These are phyloP conservation scores for Phalaenopsis hybrid DNA, from an alignment of 116 monocot genomes.

Conservation along the genomic window DNA sequence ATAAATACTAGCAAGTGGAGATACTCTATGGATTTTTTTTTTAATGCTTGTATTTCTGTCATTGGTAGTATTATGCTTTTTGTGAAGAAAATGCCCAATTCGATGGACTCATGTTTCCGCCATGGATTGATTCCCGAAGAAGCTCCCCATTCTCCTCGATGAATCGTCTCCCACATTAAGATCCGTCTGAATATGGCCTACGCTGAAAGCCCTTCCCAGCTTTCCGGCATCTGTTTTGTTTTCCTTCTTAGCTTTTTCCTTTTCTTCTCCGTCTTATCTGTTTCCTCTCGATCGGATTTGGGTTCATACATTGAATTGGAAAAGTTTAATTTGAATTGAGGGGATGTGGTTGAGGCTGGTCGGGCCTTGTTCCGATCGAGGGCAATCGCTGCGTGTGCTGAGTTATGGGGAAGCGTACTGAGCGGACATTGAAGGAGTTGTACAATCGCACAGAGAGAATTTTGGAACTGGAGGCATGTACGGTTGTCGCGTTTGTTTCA, in stretches of 20 bases:
- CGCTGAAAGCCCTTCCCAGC: background rate
- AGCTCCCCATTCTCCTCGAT: background rate
- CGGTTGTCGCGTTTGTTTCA: conserved; percentile 14
- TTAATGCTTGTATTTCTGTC: background rate
- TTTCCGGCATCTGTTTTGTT: background rate
- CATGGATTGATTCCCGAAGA: conserved; percentile 13
- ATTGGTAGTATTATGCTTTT: background rate
- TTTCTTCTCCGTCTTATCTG: background rate
- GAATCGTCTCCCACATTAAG: background rate
- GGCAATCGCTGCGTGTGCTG: background rate
- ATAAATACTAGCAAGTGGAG: background rate
- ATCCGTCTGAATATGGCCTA: conserved; percentile 13
- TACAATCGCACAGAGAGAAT: conserved; percentile 22
- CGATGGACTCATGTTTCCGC: background rate
- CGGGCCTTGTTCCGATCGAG: conserved; percentile 4
- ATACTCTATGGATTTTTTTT: background rate
- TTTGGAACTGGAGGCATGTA: conserved; percentile 42
- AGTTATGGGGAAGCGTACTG: conserved; percentile 23
- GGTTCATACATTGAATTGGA: background rate
- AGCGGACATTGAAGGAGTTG: conserved; percentile 27
- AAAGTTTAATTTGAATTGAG: conserved; percentile 1
- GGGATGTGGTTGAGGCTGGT: background rate
- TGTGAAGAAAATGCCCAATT: background rate
- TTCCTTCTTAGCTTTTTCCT: background rate
- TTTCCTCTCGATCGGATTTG: background rate